A percentile compares a stretch with the other conserved stretches of the same genome.
phyloP scores from a whole-genome alignment of 1,284 basidiomycete species.

The Marasmius sp. region DNA sequence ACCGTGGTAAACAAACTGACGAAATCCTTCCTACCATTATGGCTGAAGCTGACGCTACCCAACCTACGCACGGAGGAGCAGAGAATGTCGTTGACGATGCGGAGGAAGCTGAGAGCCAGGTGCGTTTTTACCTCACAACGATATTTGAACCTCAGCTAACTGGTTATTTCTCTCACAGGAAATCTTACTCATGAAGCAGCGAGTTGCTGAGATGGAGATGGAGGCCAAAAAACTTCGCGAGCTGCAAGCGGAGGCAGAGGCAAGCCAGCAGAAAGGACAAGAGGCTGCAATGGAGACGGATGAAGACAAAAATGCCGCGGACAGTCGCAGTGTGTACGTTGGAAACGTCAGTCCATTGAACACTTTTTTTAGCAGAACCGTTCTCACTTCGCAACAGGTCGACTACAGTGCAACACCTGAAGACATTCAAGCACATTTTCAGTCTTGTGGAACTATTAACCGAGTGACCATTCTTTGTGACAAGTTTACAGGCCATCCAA shows the following conservation, averaged over 20 bases:
- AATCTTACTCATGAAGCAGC: constrained; percentile 88
- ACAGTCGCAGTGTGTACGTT: constrained; percentile 90
- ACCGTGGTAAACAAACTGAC: background rate
- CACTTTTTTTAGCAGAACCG: background rate
- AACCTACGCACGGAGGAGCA: constrained; percentile 30
- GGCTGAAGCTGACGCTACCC: constrained; percentile 36
- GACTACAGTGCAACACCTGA: constrained; percentile 98
- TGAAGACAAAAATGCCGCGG: constrained; percentile 77
- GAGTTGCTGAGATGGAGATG: constrained; percentile 90
- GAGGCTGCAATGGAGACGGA: constrained; percentile 67
- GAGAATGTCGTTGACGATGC: constrained; percentile 50
- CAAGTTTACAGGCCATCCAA: constrained; percentile 99
- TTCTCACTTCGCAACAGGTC: constrained; percentile 57
- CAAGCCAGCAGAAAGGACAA: constrained; percentile 43
- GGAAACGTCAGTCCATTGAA: constrained; percentile 78
- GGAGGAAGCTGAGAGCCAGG: constrained; percentile 61
- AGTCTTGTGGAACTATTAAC: constrained; percentile 97
- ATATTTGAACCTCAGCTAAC: constrained; percentile 10
- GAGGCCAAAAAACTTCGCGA: constrained; percentile 89
- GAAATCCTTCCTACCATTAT: constrained; percentile 17
- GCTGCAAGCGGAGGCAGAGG: constrained; percentile 86
- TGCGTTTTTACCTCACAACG: constrained; percentile 18
- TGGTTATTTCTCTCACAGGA: constrained; percentile 46
- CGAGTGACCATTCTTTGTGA: constrained; percentile 99
- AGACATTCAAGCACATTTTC: constrained; percentile 98